phyloP scores from a whole-genome alignment of 2,329 filamentous ascomycete genomes.

The Phyllosticta citrichinensis region DNA sequence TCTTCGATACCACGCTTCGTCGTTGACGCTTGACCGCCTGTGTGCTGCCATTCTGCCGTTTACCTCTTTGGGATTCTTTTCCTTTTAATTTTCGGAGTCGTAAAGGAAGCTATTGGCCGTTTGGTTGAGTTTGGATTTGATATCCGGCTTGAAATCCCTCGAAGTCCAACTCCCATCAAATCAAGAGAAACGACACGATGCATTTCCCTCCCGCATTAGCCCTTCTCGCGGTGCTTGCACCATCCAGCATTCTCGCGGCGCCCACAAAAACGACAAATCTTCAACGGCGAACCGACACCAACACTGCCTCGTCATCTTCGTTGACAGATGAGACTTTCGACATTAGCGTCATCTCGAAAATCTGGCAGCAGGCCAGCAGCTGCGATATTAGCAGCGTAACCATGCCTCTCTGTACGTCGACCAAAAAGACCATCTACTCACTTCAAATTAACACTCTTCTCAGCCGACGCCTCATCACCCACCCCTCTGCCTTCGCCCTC shows the following conservation, averaged over 20 bases:
- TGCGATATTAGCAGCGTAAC: conserved; percentile 22
- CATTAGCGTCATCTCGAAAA: background rate
- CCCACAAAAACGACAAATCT: conserved; percentile 15
- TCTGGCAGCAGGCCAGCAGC: conserved; percentile 11
- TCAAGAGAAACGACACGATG: conserved; percentile 17
- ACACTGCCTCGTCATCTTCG: background rate
- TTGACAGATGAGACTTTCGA: background rate
- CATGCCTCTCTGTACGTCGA: conserved; percentile 23
- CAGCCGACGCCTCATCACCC: conserved; percentile 20
- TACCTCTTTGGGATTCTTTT: background rate
- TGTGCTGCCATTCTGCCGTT: background rate
- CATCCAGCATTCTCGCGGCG: conserved; percentile 23
- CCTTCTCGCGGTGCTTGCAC: conserved; percentile 25
- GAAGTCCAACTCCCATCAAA: background rate
- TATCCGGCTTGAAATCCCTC: background rate
- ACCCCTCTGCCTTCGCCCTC: conserved; percentile 51
- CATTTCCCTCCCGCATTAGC: conserved; percentile 24
- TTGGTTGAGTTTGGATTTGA: background rate
- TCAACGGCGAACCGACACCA: conserved; percentile 2
- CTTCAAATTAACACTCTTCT: conserved; percentile 14
- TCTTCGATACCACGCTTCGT: background rate
- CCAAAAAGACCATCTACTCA: background rate
- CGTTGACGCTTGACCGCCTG: background rate
- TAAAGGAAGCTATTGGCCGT: background rate
- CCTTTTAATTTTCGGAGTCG: background rate